Percentiles rank a stretch among this genome's conserved stretches.
Evolutionary conservation across 1,284 basidiomycete genomes (phyloP).

Genomic region (Meira miltonrushii): DNA sequence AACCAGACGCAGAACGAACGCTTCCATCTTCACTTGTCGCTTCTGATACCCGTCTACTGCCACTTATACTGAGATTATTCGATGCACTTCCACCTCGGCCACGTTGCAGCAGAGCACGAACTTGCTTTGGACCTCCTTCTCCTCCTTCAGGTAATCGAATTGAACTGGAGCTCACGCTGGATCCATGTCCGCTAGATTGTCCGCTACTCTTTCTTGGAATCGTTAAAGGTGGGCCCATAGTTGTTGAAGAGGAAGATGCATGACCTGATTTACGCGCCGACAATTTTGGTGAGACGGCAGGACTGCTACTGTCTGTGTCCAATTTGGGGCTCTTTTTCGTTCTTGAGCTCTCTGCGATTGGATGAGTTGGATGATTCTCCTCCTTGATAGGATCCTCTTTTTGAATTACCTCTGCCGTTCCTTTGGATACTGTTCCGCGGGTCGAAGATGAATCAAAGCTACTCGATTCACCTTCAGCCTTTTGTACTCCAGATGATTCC

Average conservation of each 20-base stretch:
- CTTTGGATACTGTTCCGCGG: background rate
- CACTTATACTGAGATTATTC: constrained; percentile 20
- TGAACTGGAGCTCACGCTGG: background rate
- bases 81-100: constrained; percentile 11
- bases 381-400: background rate
- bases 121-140: background rate
- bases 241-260: background rate
- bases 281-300: background rate
- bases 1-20: background rate
- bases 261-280: background rate
- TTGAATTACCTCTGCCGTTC: background rate
- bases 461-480: background rate
- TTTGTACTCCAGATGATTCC: constrained; percentile 5
- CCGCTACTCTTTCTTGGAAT: constrained; percentile 10
- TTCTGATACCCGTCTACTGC: background rate
- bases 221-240: constrained; percentile 11
- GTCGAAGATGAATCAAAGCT: background rate
- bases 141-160: background rate
- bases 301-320: no score
- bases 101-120: background rate
- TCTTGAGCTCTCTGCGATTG: no score
- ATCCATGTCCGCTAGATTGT: background rate
- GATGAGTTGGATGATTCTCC: no score
- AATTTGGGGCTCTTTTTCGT: background rate
- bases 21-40: constrained; percentile 1